These are phyloP conservation scores for Pseudogymnoascus destructans DNA, from an alignment of 2,329 filamentous ascomycete species.

Conservation along the genomic window DNA sequence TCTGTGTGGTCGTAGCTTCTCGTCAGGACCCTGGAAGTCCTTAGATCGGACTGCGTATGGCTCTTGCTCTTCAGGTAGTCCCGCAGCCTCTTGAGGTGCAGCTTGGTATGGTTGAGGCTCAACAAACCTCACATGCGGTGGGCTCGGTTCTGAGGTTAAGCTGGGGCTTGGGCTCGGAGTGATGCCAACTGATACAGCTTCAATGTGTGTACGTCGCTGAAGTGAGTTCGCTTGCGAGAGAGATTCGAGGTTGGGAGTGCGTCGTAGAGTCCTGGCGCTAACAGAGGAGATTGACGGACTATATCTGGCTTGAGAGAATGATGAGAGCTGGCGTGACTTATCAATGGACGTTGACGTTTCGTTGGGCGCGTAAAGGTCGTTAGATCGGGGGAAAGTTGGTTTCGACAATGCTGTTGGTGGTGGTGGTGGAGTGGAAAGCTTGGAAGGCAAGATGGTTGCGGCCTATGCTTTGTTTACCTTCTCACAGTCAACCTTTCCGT, in stretches of 20 bases:
- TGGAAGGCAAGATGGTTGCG: constrained; percentile 21
- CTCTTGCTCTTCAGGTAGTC: background rate
- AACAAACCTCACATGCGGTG: constrained; percentile 19
- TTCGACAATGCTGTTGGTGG: constrained; percentile 24
- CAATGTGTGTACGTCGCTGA: constrained; percentile 23
- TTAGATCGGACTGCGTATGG: constrained; percentile 15
- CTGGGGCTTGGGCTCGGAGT: constrained; percentile 11
- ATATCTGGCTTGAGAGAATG: constrained; percentile 10
- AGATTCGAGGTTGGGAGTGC: constrained; percentile 9
- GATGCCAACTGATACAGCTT: constrained; percentile 25
- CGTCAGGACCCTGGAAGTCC: constrained; percentile 16
- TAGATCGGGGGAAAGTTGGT: constrained; percentile 18
- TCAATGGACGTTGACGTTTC: constrained; percentile 22
- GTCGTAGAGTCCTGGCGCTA: constrained; percentile 9
- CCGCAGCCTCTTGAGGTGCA: constrained; percentile 2
- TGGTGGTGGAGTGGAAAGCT: constrained; percentile 12
- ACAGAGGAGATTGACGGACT: background rate
- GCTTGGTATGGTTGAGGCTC: constrained; percentile 10
- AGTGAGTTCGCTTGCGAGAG: constrained; percentile 11
- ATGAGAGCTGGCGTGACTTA: constrained; percentile 24
- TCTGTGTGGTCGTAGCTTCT: constrained; percentile 32
- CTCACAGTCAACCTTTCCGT: background rate
- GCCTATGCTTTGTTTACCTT: constrained; percentile 8
- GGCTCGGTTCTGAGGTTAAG: constrained; percentile 13
- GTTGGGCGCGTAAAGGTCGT: constrained; percentile 27